These are phyloP conservation scores for Saprolegnia diclina DNA, from an alignment of 352 stramenopile species.

Conservation along the genomic window DNA sequence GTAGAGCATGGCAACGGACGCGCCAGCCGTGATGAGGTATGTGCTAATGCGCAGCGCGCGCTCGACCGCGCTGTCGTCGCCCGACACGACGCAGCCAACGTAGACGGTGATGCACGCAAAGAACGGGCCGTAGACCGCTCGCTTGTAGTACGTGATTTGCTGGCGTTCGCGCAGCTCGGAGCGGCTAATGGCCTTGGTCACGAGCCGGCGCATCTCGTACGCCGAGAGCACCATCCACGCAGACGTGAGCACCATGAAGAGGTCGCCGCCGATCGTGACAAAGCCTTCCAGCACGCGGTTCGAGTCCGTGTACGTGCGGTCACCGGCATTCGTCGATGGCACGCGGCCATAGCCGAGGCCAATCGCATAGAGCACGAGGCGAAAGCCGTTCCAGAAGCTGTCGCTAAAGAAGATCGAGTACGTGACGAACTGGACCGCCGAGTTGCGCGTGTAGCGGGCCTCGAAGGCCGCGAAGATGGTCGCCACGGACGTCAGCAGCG, in stretches of 20 bases:
- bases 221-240: slow-evolving; percentile 61
- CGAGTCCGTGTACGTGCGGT: slow-evolving; percentile 5
- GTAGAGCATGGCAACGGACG: slow-evolving; percentile 10
- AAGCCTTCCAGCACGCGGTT: slow-evolving; percentile 27
- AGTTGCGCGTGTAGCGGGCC: slow-evolving; percentile 45
- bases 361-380: slow-evolving; percentile 50
- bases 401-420: slow-evolving; percentile 58
- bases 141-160: slow-evolving; percentile 48
- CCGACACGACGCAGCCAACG: slow-evolving; percentile 23
- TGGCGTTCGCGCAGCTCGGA: slow-evolving; percentile 42
- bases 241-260: slow-evolving; percentile 48
- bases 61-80: slow-evolving; percentile 1
- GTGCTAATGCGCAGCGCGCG: slow-evolving; percentile 2
- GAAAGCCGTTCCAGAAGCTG: slow-evolving; percentile 52
- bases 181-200: slow-evolving; percentile 61
- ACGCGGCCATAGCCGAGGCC: slow-evolving; percentile 42
- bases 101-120: slow-evolving; percentile 38
- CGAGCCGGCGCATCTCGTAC: slow-evolving; percentile 62
- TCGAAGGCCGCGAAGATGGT: slow-evolving; percentile 64
- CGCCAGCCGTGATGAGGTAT: slow-evolving; percentile 9
- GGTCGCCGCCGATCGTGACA: slow-evolving; percentile 53
- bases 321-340: slow-evolving; percentile 10
- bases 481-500: slow-evolving; percentile 37
- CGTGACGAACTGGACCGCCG: slow-evolving; percentile 63
- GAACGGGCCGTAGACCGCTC: slow-evolving; percentile 44